Conservation (phyloP, 495 filamentous ascomycete species). For the Annulohypoxylon maeteangense region DNA sequence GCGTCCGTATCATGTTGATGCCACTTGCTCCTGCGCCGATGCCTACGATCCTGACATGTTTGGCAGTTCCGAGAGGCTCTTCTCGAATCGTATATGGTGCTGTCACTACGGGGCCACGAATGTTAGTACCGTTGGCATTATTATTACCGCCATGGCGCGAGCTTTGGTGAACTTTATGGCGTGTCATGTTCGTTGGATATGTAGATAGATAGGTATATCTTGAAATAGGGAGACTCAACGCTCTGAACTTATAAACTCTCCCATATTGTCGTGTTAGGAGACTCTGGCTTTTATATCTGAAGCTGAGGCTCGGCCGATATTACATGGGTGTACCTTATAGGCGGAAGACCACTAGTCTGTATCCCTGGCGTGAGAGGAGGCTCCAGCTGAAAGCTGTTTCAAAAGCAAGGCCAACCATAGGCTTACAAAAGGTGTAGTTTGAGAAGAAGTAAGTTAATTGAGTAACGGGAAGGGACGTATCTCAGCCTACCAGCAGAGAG, state of each 20-base stretch:
- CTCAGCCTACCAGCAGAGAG: constrained; percentile 42
- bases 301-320: neutral
- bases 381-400: constrained; percentile 44
- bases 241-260: constrained; percentile 25
- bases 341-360: neutral
- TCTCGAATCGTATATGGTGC: constrained; percentile 53
- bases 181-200: constrained; percentile 37
- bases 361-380: constrained; percentile 28
- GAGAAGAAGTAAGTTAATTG: constrained; percentile 21
- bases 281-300: constrained; percentile 34
- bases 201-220: constrained; percentile 4
- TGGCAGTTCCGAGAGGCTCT: constrained; percentile 55
- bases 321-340: constrained; percentile 3
- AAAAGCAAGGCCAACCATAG: constrained; percentile 37
- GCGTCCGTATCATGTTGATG: constrained; percentile 58
- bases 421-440: constrained; percentile 3
- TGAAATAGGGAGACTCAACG: constrained; percentile 39
- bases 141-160: constrained; percentile 11
- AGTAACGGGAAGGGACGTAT: constrained; percentile 42
- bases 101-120: constrained; percentile 13
- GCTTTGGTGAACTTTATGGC: constrained; percentile 29
- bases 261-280: constrained; percentile 30
- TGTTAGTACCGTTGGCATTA: constrained; percentile 26
- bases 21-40: constrained; percentile 63
- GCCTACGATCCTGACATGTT: constrained; percentile 59